Conservation (phyloP, 2,329 filamentous ascomycete species). For the Hymenoscyphus fraxineus region DNA sequence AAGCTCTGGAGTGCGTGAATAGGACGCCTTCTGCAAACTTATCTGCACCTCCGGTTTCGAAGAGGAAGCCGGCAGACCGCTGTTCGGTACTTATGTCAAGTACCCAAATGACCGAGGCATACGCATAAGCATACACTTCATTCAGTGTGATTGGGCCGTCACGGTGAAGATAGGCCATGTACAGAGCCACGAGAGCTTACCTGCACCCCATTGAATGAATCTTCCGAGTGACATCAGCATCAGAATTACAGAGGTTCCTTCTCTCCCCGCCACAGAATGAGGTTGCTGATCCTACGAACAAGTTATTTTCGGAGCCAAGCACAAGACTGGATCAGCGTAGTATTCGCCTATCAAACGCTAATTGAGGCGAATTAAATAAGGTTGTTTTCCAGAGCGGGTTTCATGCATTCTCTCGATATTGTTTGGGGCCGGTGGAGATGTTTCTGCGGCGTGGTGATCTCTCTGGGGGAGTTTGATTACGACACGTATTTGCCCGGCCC, state of each 20-base stretch:
- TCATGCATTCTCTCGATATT: background rate
- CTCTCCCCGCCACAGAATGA: background rate
- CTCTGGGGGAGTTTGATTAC: background rate
- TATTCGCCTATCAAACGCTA: conserved; percentile 17
- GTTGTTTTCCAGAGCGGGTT: conserved; percentile 13
- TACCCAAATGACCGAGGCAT: background rate
- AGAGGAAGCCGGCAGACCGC: conserved; percentile 17
- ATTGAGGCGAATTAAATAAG: conserved; percentile 4
- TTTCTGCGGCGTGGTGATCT: conserved; percentile 2
- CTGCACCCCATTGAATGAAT: conserved; percentile 1
- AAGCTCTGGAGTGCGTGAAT: conserved; percentile 9
- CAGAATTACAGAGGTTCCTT: background rate
- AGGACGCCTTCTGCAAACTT: conserved; percentile 8
- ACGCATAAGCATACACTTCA: background rate
- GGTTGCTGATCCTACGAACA: conserved; percentile 1
- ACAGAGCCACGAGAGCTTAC: conserved; percentile 6
- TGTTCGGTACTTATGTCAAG: conserved; percentile 19
- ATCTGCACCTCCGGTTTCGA: conserved; percentile 14
- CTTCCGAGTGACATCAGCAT: background rate
- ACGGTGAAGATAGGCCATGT: background rate
- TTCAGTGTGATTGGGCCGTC: conserved; percentile 6
- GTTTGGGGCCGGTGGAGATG: background rate
- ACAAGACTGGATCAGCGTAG: conserved; percentile 5
- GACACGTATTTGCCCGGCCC: conserved; percentile 10
- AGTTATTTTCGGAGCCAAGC: conserved; percentile 8